Evolutionary conservation across 129 eudicot species (phyloP).

Genomic region (Apium graveolens): DNA sequence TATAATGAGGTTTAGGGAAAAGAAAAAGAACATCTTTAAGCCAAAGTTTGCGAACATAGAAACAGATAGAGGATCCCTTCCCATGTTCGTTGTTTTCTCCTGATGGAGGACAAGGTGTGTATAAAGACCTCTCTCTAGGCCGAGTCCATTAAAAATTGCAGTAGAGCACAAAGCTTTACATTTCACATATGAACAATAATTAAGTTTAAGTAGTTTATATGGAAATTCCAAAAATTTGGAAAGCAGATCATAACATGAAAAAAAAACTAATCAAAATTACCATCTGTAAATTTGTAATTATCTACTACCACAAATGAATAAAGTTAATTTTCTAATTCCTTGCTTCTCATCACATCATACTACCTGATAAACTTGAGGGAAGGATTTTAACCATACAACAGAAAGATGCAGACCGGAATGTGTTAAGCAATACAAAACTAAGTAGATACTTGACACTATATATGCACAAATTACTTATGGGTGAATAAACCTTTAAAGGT

Average conservation of each 20-base stretch:
- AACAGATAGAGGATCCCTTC: neutral
- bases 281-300: neutral
- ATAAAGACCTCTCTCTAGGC: neutral
- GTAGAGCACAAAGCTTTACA: neutral
- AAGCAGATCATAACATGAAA: neutral
- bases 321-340: too few species aligned
- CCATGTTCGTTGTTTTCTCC: neutral
- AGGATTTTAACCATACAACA: neutral
- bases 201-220: neutral
- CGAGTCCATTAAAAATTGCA: neutral
- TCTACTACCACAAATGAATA: neutral
- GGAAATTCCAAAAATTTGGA: neutral
- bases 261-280: neutral
- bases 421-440: too few species aligned
- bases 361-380: neutral
- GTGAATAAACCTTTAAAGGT: neutral
- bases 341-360: neutral
- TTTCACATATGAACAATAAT: too few species aligned
- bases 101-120: neutral
- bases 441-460: neutral
- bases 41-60: neutral
- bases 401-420: neutral
- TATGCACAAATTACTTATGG: too few species aligned
- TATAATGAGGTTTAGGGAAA: neutral
- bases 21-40: neutral